Conservation (phyloP, 2,329 filamentous ascomycete species). For the Rhexocercosporidium sp. region DNA sequence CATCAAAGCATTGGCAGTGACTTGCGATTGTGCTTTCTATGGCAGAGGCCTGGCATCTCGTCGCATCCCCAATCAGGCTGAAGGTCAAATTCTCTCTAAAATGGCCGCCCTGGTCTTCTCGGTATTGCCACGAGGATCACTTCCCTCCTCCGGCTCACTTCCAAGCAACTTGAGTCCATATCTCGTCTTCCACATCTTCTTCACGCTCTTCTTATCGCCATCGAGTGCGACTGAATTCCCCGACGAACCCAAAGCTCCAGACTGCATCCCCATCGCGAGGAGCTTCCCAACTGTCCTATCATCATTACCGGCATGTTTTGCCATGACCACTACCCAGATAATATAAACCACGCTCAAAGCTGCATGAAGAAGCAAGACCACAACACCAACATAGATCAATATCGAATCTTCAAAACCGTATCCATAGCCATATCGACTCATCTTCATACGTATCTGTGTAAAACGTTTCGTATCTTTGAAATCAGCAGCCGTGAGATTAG, state of each 20-base stretch:
- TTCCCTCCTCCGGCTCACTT: not conserved
- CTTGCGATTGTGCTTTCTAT: too few relatives aligned
- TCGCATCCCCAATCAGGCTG: not conserved
- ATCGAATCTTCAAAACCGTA: too few relatives aligned
- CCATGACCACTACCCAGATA: constrained; percentile 2
- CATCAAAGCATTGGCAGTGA: too few relatives aligned
- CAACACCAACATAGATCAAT: too few relatives aligned
- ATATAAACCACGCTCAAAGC: not conserved
- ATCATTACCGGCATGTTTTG: not conserved
- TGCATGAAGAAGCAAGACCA: constrained; percentile 9
- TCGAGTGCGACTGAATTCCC: not conserved
- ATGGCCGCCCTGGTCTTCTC: not conserved
- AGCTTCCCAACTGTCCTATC: constrained; percentile 15
- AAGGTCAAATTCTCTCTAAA: not conserved
- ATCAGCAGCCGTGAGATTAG: not conserved
- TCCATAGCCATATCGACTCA: too few relatives aligned
- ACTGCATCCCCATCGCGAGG: constrained; percentile 11
- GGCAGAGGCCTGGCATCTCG: too few relatives aligned
- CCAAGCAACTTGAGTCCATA: not conserved
- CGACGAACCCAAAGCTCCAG: not conserved
- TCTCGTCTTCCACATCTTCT: constrained; percentile 15
- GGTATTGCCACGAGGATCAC: not conserved
- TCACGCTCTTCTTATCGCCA: not conserved
- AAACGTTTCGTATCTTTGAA: not conserved
- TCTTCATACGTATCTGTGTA: too few relatives aligned